phyloP scores from a whole-genome alignment of 208 protist genomes.

The Naegleria lovaniensis region DNA sequence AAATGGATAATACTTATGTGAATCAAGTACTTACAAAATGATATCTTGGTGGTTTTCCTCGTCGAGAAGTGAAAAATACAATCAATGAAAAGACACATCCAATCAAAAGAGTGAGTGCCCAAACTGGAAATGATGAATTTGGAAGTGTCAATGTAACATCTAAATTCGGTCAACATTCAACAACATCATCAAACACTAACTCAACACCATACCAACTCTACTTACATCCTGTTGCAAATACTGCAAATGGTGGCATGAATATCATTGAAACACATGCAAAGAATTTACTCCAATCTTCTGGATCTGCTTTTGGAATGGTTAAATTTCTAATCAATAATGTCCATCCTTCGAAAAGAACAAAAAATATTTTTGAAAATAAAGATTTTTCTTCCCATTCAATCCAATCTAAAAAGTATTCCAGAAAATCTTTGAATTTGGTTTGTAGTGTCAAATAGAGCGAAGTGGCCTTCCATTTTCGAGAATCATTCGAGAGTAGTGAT shows the following conservation, averaged over 20 bases:
- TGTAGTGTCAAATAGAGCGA: too few species aligned
- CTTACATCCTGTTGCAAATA: neutral
- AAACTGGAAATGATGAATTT: neutral
- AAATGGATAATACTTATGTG: too few species aligned
- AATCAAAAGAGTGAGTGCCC: neutral
- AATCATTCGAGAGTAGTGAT: neutral
- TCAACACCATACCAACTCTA: too few species aligned
- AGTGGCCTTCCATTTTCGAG: too few species aligned
- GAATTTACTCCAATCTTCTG: slow-evolving; percentile 17
- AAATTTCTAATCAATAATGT: neutral
- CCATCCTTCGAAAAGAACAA: neutral
- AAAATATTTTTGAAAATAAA: neutral
- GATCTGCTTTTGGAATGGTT: slow-evolving; percentile 26
- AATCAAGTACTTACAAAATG: slow-evolving; percentile 12
- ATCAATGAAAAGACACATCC: neutral
- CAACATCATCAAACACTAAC: too few species aligned
- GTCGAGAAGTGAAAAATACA: neutral
- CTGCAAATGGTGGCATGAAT: slow-evolving; percentile 15
- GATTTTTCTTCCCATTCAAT: slow-evolving; percentile 22
- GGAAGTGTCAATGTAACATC: neutral
- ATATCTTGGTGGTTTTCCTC: neutral
- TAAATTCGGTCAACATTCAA: neutral
- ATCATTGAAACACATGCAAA: neutral
- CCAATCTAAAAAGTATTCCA: neutral
- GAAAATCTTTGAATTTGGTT: neutral